These are phyloP conservation scores for Suillus hirtellus DNA, from an alignment of 768 basidiomycete species.

Conservation along the genomic window DNA sequence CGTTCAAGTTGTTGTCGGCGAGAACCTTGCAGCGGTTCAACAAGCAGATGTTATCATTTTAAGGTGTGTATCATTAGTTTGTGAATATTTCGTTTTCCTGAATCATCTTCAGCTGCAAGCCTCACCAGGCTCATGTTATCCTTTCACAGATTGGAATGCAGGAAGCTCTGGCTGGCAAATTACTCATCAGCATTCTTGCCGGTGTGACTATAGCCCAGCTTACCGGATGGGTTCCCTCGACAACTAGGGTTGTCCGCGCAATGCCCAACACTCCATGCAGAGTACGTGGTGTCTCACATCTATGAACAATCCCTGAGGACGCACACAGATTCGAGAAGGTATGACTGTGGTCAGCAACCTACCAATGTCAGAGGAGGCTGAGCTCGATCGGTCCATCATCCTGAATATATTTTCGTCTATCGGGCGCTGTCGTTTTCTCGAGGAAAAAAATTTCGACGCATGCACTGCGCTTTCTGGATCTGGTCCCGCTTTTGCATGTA, in stretches of 20 bases:
- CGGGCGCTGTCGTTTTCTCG: conserved; percentile 92
- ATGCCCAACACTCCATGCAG: conserved; percentile 99
- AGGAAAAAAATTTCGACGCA: conserved; percentile 98
- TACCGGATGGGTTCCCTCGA: conserved; percentile 65
- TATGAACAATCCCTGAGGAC: background rate
- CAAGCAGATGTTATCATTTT: conserved; percentile 85
- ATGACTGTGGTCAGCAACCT: conserved; percentile 93
- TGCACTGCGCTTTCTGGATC: conserved; percentile 96
- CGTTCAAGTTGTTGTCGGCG: conserved; percentile 70
- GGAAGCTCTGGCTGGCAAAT: conserved; percentile 84
- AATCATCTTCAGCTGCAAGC: conserved; percentile 75
- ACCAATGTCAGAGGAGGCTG: conserved; percentile 46
- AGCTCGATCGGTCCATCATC: conserved; percentile 70
- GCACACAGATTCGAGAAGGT: conserved; percentile 88
- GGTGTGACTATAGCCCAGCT: conserved; percentile 90
- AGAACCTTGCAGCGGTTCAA: conserved; percentile 72
- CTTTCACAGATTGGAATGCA: conserved; percentile 73
- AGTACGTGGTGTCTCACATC: conserved; percentile 44
- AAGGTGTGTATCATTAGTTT: conserved; percentile 54
- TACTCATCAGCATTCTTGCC: conserved; percentile 96
- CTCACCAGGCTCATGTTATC: conserved; percentile 79
- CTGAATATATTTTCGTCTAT: conserved; percentile 96
- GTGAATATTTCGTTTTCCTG: background rate
- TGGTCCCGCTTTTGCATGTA: conserved; percentile 95
- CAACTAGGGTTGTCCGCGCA: conserved; percentile 87